phyloP scores from a whole-genome alignment of 805 yeast species.

The Helenozyma rhizophorensis region DNA sequence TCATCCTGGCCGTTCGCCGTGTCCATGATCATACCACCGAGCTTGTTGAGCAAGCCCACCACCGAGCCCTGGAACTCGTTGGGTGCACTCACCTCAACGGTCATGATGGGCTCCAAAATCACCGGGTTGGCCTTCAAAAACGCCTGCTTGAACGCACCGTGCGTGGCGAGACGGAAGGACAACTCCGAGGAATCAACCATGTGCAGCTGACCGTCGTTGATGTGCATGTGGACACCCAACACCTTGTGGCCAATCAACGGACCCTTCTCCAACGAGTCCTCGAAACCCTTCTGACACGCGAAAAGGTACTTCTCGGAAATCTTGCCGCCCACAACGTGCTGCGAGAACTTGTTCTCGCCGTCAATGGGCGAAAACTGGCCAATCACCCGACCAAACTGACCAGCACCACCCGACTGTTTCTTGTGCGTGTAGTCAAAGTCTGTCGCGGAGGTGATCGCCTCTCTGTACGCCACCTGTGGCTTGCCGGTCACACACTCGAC shows the following conservation, averaged over 20 bases:
- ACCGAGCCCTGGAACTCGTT: constrained; percentile 92
- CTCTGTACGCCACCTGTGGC: constrained; percentile 98
- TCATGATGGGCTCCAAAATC: constrained; percentile 94
- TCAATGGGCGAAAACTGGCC: constrained; percentile 69
- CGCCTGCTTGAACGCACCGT: constrained; percentile 88
- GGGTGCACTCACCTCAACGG: constrained; percentile 89
- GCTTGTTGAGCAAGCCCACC: constrained; percentile 86
- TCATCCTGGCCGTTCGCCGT: constrained; percentile 94
- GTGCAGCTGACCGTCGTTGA: constrained; percentile 96
- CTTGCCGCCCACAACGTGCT: constrained; percentile 94
- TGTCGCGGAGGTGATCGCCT: constrained; percentile 70
- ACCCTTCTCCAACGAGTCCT: constrained; percentile 92
- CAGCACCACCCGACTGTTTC: constrained; percentile 99
- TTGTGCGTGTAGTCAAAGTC: constrained; percentile 92
- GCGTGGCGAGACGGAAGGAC: constrained; percentile 90
- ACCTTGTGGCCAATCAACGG: constrained; percentile 95
- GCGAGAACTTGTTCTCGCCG: constrained; percentile 70
- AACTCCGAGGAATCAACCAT: constrained; percentile 95
- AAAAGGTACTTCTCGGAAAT: constrained; percentile 90
- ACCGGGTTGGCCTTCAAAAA: constrained; percentile 81
- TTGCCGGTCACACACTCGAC: constrained; percentile 94
- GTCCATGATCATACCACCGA: constrained; percentile 87
- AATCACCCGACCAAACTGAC: constrained; percentile 96
- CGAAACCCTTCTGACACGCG: constrained; percentile 95
- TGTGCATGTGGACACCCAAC: constrained; percentile 85